phyloP scores from a whole-genome alignment of 768 basidiomycete genomes.

The Rhodotorula graminis region DNA sequence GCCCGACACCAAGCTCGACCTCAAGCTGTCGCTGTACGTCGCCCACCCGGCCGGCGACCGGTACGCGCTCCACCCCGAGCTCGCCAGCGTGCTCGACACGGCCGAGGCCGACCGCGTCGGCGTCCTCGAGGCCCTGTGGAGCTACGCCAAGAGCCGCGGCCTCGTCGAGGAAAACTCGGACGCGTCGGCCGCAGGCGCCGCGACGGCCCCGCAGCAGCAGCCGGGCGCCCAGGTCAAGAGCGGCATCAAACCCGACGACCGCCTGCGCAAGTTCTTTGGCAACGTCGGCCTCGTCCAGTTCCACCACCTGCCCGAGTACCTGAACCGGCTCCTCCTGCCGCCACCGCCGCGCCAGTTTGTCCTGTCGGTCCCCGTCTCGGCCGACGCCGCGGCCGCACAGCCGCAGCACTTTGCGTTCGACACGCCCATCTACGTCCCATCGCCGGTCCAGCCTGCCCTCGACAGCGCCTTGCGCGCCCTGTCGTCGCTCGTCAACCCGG shows the following conservation, averaged over 20 bases:
- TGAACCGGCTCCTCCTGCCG: slow-evolving; percentile 70
- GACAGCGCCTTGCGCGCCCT: background rate
- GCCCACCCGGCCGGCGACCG: slow-evolving; percentile 79
- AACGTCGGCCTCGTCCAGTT: slow-evolving; percentile 64
- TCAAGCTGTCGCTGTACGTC: slow-evolving; percentile 63
- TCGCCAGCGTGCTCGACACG: slow-evolving; percentile 62
- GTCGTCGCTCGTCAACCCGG: background rate
- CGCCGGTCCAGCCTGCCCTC: slow-evolving; percentile 7
- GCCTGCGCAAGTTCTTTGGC: slow-evolving; percentile 59
- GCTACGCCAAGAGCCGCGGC: slow-evolving; percentile 77
- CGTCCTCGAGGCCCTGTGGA: slow-evolving; percentile 79
- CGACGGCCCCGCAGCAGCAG: slow-evolving; percentile 54
- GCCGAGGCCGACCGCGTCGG: slow-evolving; percentile 79
- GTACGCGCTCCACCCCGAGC: slow-evolving; percentile 69
- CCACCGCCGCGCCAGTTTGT: slow-evolving; percentile 71
- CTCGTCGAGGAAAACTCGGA: slow-evolving; percentile 48
- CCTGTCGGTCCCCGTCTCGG: background rate
- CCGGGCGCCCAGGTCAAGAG: slow-evolving; percentile 58
- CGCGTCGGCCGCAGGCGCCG: too few relatives aligned
- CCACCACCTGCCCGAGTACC: slow-evolving; percentile 73
- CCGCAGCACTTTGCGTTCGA: slow-evolving; percentile 15
- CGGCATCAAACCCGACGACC: slow-evolving; percentile 23
- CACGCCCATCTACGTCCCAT: background rate
- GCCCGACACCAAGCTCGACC: slow-evolving; percentile 45
- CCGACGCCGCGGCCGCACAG: background rate